phyloP scores from a whole-genome alignment of 2,329 filamentous ascomycete species.

The Colletotrichum lupini region DNA sequence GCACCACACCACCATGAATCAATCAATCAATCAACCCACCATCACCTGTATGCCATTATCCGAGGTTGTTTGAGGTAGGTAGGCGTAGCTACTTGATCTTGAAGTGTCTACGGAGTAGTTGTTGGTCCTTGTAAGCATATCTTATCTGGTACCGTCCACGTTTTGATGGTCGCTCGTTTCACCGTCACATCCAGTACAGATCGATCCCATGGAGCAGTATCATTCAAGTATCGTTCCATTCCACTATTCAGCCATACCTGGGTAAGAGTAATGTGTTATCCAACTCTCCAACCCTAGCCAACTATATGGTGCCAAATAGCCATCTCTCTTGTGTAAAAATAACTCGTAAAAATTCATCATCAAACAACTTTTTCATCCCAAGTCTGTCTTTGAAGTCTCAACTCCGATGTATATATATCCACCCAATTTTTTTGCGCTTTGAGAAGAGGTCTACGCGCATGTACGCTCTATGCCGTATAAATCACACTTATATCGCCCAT shows the following conservation, averaged over 20 bases:
- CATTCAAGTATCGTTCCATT: neutral
- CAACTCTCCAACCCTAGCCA: neutral
- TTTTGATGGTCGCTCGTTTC: neutral
- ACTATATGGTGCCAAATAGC: neutral
- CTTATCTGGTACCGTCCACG: neutral
- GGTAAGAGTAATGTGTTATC: neutral
- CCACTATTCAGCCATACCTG: neutral
- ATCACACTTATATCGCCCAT: slow-evolving; percentile 2
- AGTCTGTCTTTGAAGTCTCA: slow-evolving; percentile 1
- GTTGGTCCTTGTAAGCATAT: neutral
- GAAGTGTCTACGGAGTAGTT: too few relatives aligned
- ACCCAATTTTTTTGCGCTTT: neutral
- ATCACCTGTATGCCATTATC: neutral
- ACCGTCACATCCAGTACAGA: neutral
- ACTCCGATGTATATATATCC: slow-evolving; percentile 4
- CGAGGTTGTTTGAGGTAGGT: neutral
- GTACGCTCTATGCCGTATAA: neutral
- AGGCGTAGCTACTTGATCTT: neutral
- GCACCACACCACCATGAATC: neutral
- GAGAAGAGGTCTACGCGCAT: neutral
- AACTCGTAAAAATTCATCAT: neutral
- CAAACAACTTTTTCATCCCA: slow-evolving; percentile 5
- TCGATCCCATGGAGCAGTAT: neutral
- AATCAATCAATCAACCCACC: neutral
- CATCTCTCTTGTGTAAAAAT: neutral